phyloP scores from a whole-genome alignment of 225 moss, liverwort and hornwort species.

The Neckera pumila region DNA sequence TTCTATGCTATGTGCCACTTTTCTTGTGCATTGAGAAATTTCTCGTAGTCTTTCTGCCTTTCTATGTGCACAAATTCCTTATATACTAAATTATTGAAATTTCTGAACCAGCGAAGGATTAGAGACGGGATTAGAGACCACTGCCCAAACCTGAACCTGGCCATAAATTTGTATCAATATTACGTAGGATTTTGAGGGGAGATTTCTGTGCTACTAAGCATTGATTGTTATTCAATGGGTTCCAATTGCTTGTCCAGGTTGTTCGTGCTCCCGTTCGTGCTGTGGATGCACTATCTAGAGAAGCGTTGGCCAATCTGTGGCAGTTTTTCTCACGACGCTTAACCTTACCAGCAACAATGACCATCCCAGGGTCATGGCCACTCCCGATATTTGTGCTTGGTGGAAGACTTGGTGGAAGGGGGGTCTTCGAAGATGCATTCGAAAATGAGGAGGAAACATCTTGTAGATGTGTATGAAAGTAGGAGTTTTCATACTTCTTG shows the following conservation, averaged over 20 bases:
- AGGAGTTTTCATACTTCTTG: too few relatives aligned
- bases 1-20: neutral
- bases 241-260: conserved; percentile 41
- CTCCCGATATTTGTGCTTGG: conserved; percentile 66
- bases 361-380: conserved; percentile 79
- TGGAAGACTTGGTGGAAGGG: neutral
- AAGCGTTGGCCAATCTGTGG: conserved; percentile 73
- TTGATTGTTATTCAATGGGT: neutral
- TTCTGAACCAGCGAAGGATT: neutral
- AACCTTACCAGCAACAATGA: conserved; percentile 46
- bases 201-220: neutral
- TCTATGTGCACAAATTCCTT: neutral
- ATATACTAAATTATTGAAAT: neutral
- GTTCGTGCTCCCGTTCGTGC: too few relatives aligned
- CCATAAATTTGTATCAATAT: neutral
- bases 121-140: too few relatives aligned
- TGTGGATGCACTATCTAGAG: conserved; percentile 89
- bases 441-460: neutral
- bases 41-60: neutral
- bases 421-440: neutral
- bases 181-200: neutral
- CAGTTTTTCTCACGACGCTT: conserved; percentile 52
- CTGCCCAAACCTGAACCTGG: neutral
- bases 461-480: neutral
- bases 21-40: neutral